Evolutionary conservation across 2,329 filamentous ascomycete species (phyloP).

Genomic region (Diplocarpon rosae): DNA sequence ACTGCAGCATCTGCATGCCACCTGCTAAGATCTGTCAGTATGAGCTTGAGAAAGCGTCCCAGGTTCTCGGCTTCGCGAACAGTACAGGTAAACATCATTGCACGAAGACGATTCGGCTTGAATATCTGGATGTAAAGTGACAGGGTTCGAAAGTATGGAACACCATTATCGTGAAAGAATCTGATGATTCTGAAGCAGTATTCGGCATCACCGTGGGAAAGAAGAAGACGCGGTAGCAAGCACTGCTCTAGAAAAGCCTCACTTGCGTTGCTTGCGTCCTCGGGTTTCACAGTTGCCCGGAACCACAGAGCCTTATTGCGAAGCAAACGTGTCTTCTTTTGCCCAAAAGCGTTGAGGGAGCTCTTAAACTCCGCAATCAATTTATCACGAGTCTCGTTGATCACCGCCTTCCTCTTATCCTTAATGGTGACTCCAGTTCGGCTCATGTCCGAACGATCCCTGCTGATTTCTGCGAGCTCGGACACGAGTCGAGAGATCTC

Average conservation of each 20-base stretch:
- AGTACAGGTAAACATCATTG: constrained; percentile 80
- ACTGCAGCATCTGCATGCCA: constrained; percentile 72
- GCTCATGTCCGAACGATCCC: constrained; percentile 63
- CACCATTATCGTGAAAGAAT: constrained; percentile 73
- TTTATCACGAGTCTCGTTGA: constrained; percentile 57
- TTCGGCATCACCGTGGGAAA: constrained; percentile 79
- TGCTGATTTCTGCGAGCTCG: constrained; percentile 55
- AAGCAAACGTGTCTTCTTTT: constrained; percentile 57
- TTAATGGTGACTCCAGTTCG: constrained; percentile 54
- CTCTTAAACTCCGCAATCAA: constrained; percentile 63
- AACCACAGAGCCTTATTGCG: constrained; percentile 77
- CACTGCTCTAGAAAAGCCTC: constrained; percentile 79
- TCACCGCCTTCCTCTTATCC: constrained; percentile 57
- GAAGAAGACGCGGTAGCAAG: constrained; percentile 73
- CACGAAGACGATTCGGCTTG: constrained; percentile 66
- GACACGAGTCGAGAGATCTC: constrained; percentile 61
- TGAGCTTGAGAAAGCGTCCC: constrained; percentile 78
- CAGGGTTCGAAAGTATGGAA: constrained; percentile 78
- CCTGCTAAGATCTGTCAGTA: constrained; percentile 64
- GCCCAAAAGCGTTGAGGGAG: constrained; percentile 55
- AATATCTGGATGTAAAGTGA: constrained; percentile 78
- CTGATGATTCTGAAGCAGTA: constrained; percentile 81
- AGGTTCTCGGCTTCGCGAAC: constrained; percentile 85
- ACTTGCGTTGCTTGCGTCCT: constrained; percentile 64
- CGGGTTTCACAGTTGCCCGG: constrained; percentile 48